Evolutionary conservation across 768 basidiomycete genomes (phyloP).

Genomic region (Phallus indusiatus): DNA sequence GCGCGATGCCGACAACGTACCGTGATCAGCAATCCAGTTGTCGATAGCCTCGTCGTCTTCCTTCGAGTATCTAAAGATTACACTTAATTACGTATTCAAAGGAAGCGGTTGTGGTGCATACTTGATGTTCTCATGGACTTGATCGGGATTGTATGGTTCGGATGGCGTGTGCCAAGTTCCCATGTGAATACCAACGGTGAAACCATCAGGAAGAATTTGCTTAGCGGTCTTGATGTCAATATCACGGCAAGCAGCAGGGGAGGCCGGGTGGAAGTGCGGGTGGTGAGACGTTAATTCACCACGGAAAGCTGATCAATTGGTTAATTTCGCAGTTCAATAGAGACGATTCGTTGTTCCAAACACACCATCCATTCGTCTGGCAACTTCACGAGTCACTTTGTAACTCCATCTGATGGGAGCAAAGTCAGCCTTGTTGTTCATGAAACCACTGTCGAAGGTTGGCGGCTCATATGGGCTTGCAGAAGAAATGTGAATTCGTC

Average conservation of each 20-base stretch:
- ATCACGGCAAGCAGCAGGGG: constrained; percentile 47
- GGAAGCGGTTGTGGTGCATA: too few species aligned
- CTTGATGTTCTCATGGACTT: constrained; percentile 55
- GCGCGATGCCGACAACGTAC: neutral
- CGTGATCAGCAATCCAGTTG: constrained; percentile 45
- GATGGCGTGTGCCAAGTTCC: constrained; percentile 37
- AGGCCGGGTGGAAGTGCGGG: constrained; percentile 65
- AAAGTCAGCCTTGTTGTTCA: constrained; percentile 72
- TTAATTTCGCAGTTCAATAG: neutral
- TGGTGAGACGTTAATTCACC: constrained; percentile 66
- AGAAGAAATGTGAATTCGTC: constrained; percentile 61
- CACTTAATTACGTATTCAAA: neutral
- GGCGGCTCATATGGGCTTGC: constrained; percentile 54
- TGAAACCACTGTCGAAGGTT: constrained; percentile 65
- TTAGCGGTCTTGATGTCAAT: constrained; percentile 63
- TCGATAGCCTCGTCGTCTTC: constrained; percentile 69
- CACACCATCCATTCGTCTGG: constrained; percentile 60
- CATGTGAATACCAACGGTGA: constrained; percentile 69
- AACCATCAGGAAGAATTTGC: constrained; percentile 45
- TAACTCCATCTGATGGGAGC: constrained; percentile 70
- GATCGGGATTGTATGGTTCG: constrained; percentile 41
- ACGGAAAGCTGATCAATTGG: constrained; percentile 41
- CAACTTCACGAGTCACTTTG: constrained; percentile 67
- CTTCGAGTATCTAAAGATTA: constrained; percentile 21
- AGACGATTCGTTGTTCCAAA: neutral